Conservation (phyloP, 768 basidiomycete genomes). For the Suillus decipiens region DNA sequence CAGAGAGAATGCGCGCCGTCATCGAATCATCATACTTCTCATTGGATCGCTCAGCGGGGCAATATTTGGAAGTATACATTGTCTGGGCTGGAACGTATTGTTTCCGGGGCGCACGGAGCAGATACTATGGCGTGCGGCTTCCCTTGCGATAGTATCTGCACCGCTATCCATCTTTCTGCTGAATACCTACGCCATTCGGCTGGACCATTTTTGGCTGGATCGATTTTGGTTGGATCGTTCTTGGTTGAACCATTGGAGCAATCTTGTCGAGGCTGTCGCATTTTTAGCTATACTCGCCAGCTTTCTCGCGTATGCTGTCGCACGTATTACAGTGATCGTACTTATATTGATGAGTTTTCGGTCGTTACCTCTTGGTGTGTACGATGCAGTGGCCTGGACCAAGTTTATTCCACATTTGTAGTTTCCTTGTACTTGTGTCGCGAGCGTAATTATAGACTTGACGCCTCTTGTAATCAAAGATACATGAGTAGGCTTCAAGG, state of each 20-base stretch:
- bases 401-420: conserved; percentile 14
- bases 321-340: conserved; percentile 16
- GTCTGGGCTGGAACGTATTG: conserved; percentile 22
- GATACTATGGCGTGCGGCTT: conserved; percentile 25
- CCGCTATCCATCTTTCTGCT: background rate
- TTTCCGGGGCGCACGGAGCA: conserved; percentile 21
- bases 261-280: background rate
- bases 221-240: too few species aligned
- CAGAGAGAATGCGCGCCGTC: fast-evolving
- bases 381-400: conserved; percentile 21
- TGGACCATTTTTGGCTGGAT: background rate
- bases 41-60: conserved; percentile 10
- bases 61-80: conserved; percentile 31
- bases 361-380: conserved; percentile 14
- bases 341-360: conserved; percentile 15
- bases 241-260: too few species aligned
- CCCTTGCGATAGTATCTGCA: conserved; percentile 15
- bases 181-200: background rate
- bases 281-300: background rate
- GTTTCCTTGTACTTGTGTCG: background rate
- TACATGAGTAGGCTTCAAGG: background rate
- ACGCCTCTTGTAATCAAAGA: background rate
- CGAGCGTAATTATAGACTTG: background rate
- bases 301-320: conserved; percentile 13
- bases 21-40: background rate